Evolutionary conservation across 1,284 basidiomycete genomes (phyloP).

Genomic region (Cerioporus squamosus): DNA sequence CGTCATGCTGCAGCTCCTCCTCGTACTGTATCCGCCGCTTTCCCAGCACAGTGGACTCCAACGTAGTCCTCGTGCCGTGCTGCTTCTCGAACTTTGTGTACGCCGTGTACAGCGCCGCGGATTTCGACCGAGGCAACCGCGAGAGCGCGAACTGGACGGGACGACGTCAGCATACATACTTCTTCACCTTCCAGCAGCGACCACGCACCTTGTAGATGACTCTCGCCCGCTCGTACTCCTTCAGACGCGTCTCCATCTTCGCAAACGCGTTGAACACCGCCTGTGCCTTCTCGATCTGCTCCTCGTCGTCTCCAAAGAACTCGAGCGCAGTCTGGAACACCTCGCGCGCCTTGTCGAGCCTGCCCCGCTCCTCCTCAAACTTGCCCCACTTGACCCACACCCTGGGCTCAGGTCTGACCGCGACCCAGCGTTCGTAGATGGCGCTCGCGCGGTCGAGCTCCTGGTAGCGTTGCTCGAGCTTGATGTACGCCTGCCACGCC

Average conservation of each 20-base stretch:
- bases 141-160: conserved; percentile 83
- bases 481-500: conserved; percentile 98
- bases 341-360: conserved; percentile 89
- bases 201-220: conserved; percentile 90
- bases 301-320: conserved; percentile 97
- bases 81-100: conserved; percentile 99
- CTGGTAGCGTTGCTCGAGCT: conserved; percentile 92
- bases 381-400: conserved; percentile 98
- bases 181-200: not conserved
- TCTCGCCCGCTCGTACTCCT: conserved; percentile 95
- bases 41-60: conserved; percentile 94
- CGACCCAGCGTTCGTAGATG: conserved; percentile 96
- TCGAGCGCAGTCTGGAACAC: conserved; percentile 97
- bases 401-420: conserved; percentile 90
- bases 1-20: conserved; percentile 88
- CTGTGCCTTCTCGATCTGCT: conserved; percentile 97
- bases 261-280: conserved; percentile 96
- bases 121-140: conserved; percentile 90
- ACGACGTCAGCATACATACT: no score
- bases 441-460: conserved; percentile 92
- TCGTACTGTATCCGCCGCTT: conserved; percentile 98
- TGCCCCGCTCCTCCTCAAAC: conserved; percentile 92
- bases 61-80: conserved; percentile 86
- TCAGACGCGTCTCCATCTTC: conserved; percentile 95
- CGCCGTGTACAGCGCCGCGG: conserved; percentile 81